Evolutionary conservation across 257 asterid genomes (phyloP).

Genomic region (Gynochthodes officinalis): DNA sequence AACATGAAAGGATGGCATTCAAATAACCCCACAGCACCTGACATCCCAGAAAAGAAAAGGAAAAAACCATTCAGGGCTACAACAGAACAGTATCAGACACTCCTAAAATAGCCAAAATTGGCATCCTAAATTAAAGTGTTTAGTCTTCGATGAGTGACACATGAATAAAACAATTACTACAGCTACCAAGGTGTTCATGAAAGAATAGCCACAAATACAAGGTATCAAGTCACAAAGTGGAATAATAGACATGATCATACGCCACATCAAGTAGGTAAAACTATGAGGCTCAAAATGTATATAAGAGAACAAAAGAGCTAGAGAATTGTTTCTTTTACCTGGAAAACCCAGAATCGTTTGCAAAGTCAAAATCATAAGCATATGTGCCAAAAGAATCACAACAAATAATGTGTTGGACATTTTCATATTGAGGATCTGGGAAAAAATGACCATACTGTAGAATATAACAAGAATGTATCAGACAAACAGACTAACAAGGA

Average conservation of each 20-base stretch:
- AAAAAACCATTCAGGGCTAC: not conserved
- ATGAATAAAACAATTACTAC: not conserved
- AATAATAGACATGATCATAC: not conserved
- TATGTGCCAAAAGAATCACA: constrained; percentile 96
- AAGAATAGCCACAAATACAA: not conserved
- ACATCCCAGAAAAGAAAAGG: not conserved
- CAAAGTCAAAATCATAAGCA: constrained; percentile 95
- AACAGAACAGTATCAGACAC: not conserved
- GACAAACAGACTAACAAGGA: constrained; percentile 23
- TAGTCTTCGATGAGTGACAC: not conserved
- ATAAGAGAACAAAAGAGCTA: constrained; percentile 14
- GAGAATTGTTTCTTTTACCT: constrained; percentile 45
- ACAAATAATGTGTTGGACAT: constrained; percentile 93
- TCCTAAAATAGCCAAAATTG: not conserved
- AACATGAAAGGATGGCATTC: not conserved
- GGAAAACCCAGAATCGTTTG: constrained; percentile 64
- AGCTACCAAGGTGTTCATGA: not conserved
- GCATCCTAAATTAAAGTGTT: not conserved
- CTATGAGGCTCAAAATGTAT: constrained; percentile 10
- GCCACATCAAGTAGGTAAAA: not conserved
- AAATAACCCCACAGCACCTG: not conserved
- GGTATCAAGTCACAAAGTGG: constrained; percentile 1
- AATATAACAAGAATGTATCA: constrained; percentile 22
- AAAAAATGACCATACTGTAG: constrained; percentile 97
- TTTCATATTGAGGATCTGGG: constrained; percentile 96